Percentiles rank a stretch among this genome's conserved stretches.
These are phyloP conservation scores for Huntiella decipiens DNA, from an alignment of 2,329 filamentous ascomycete species.

Conservation along the genomic window DNA sequence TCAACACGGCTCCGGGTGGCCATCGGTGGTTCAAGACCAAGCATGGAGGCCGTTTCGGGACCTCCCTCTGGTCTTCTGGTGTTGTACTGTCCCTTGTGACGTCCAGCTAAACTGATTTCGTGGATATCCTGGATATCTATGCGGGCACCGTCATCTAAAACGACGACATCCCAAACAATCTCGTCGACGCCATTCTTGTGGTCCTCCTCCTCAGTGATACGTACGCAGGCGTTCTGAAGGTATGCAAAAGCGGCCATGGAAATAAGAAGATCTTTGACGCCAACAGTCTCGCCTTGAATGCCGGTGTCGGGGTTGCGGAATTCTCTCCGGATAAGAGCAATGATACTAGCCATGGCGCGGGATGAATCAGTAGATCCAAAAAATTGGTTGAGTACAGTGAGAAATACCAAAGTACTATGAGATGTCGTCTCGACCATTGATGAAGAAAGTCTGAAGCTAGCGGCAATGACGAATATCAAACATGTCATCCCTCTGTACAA, in stretches of 20 bases:
- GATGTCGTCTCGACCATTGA: constrained; percentile 35
- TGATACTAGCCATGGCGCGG: constrained; percentile 45
- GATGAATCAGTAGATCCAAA: constrained; percentile 53
- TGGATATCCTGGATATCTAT: constrained; percentile 28
- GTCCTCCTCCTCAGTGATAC: constrained; percentile 29
- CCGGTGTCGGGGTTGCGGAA: constrained; percentile 45
- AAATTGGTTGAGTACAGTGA: constrained; percentile 42
- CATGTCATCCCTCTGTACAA: constrained; percentile 38
- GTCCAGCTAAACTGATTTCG: constrained; percentile 20
- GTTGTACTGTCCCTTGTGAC: constrained; percentile 13
- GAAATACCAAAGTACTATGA: constrained; percentile 36
- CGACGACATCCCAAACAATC: constrained; percentile 47
- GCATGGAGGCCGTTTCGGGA: not conserved
- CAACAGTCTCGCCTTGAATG: constrained; percentile 37
- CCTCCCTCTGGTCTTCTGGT: not conserved
- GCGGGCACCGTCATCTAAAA: constrained; percentile 37
- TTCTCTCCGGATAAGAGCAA: constrained; percentile 43
- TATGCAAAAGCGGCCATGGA: constrained; percentile 43
- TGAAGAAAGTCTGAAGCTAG: constrained; percentile 39
- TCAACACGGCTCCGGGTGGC: constrained; percentile 6
- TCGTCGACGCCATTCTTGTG: constrained; percentile 31
- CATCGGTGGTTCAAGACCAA: constrained; percentile 2
- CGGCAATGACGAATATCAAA: constrained; percentile 41
- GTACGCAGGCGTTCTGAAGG: constrained; percentile 37
- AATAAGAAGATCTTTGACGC: constrained; percentile 40